Evolutionary conservation across 306 rosid genomes (phyloP).

Genomic region (Delonix regia): DNA sequence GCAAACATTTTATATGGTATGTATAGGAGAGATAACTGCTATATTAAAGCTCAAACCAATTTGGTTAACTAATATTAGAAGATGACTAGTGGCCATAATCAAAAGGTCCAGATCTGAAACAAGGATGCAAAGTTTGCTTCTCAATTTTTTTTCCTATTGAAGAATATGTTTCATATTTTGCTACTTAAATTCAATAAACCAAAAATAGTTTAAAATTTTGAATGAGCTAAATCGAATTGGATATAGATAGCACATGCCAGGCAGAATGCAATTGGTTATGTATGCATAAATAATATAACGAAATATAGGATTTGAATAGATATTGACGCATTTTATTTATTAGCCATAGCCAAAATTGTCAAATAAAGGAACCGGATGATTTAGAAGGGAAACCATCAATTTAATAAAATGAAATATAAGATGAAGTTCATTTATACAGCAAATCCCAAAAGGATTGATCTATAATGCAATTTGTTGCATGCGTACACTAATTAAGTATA

Average conservation of each 20-base stretch:
- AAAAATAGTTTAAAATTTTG: neutral
- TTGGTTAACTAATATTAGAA: constrained; percentile 33
- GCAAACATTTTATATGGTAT: neutral
- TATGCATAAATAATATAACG: neutral
- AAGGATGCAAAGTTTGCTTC: neutral
- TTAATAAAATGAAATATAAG: neutral
- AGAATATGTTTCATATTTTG: neutral
- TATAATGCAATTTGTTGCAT: no score
- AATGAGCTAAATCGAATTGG: neutral
- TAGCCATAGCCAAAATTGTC: neutral
- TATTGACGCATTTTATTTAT: neutral
- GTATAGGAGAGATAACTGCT: neutral
- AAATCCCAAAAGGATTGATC: no score
- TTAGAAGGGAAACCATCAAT: neutral
- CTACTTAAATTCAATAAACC: neutral
- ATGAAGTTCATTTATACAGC: neutral
- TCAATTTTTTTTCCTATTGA: neutral
- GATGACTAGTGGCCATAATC: constrained; percentile 15
- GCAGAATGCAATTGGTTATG: neutral
- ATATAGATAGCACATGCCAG: neutral
- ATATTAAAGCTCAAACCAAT: neutral
- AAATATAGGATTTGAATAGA: neutral
- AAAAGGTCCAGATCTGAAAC: neutral
- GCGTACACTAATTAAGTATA: neutral
- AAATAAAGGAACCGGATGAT: neutral